Percentiles rank a stretch among this genome's conserved stretches.
phyloP scores from a whole-genome alignment of 2,329 filamentous ascomycete species.

The Podosphaera aphanis region DNA sequence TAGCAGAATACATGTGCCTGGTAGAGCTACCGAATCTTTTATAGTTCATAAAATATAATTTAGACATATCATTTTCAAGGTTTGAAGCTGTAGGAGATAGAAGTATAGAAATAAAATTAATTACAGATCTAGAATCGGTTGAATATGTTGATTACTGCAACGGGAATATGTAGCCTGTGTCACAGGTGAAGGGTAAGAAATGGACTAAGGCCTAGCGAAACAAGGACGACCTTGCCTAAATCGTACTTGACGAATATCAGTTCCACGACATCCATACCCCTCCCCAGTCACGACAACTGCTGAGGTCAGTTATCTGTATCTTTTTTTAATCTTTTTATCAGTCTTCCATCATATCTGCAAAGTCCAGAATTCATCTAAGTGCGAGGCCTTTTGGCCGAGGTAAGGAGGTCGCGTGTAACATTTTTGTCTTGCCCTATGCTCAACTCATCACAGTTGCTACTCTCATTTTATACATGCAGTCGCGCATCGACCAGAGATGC shows the following conservation, averaged over 20 bases:
- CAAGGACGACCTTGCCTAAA: not conserved
- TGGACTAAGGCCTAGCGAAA: not conserved
- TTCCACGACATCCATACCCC: not conserved
- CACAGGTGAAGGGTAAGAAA: not conserved
- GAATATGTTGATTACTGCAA: no score
- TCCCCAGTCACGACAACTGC: not conserved
- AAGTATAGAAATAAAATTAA: no score
- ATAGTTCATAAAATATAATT: no score
- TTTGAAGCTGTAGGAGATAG: no score
- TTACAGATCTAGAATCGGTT: no score
- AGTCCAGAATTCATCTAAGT: not conserved
- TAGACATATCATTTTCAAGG: no score
- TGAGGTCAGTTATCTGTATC: not conserved
- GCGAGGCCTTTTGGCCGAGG: not conserved
- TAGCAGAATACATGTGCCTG: no score
- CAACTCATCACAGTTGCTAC: not conserved
- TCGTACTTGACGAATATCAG: not conserved
- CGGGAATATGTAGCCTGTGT: no score
- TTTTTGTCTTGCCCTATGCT: not conserved
- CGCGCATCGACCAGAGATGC: constrained; percentile 13
- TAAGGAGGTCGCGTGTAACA: not conserved
- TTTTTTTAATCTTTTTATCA: not conserved
- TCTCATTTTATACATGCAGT: constrained; percentile 11
- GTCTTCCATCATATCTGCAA: not conserved
- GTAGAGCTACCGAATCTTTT: no score